Evolutionary conservation across 2,329 filamentous ascomycete genomes (phyloP), one percentile per base, ranked within the genome.

Genomic region (Drechslerella stenobrocha): DNA sequence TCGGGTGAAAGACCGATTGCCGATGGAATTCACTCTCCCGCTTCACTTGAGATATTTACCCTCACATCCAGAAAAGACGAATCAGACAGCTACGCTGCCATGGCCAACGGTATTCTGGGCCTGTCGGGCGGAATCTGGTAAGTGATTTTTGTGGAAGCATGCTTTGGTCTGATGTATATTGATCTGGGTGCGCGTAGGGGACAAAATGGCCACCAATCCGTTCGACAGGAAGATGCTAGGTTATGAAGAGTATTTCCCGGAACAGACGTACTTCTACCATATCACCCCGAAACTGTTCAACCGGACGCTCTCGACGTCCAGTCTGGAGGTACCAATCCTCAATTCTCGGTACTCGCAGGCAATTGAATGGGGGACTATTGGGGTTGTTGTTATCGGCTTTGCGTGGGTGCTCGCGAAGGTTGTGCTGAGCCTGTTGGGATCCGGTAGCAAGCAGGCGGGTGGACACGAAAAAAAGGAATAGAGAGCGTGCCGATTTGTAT

Each of bases 31-130:
- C 34, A 70, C 71, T 8, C 46, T 73, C 3, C 72, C 72, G n/a
- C 53, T 73, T 20, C 72, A 73, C 47, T 42, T 72, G 13, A 59
- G 72, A 24, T 73, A 73, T 40, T 50, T 73, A 9, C 46, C 59
- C 9, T 71, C 72, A 3, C 48, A 56, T 18, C 40, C 46, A 3
- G 63, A 55, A 34, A 52, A 58, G 2, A 42, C 58, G 18, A 60
- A 69, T n/a, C 48, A 64, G 9, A 48, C 67, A 24, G 65, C 72
- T 18, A 40, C 45, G 0, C 51, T 73, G 44, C 70, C 72, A n/a
- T 70, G 64, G 69, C 72, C 72, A 7, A 53, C 51, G 3, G 70
- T 73, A 2, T 73, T 73, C 53, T 73, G 72, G 72, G 72, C 72
- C 2, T 73, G 72, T 20, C 32, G 37, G 6, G 35, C 55, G 7